Evolutionary conservation across 441 rosid species (phyloP), one percentile per base, ranked within the genome.

Genomic region (Breynia disticha): DNA sequence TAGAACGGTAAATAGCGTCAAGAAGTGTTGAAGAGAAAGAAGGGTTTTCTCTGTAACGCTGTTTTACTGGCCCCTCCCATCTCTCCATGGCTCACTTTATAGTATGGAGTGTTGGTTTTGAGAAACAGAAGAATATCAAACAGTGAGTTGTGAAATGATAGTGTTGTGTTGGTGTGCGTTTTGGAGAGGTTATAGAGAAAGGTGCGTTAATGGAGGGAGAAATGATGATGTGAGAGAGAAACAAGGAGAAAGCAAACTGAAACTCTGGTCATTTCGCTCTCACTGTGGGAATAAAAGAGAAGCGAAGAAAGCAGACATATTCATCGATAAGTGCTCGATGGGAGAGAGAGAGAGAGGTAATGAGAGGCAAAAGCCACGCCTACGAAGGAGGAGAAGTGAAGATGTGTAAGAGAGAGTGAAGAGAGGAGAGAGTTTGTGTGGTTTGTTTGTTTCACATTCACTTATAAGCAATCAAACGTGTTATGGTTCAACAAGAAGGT

Each of bases 11-110:
- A 53, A 91, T 88, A 66, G 81, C 76, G 59, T 91, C 98, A 38
- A 91, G 95, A 35, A 91, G 86, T 63, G 79, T 72, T 13, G 98
- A 86, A 42, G 98, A 91, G 74, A 91, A 91, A 57, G 98, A 91
- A 16, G 98, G 97, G 76, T 64, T 78, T 17, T 69, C 55, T 35
- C 58, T 56, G 46, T 62, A 67, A 62, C 78, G 71, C 42, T 57
- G 62, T 46, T 22, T 61, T 2, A 63, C 48, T 4, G 53, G 43
- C 35, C 52, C 76, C 65, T 69, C 79, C 76, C 78, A 74, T 18
- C 57, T 54, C 51, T 81, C 82, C 86, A 79, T 80, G 38, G 38
- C 55, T 64, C 50, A 60, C 59, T 45, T 46, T 16, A 54, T 17
- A 62, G 57, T 39, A n/a, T 22, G 5, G 22, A 21, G n/a, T n/a